Evolutionary conservation across 2,329 filamentous ascomycete species (phyloP), one percentile per base, ranked within the genome.

Genomic region (Phaeosphaeria sp.): DNA sequence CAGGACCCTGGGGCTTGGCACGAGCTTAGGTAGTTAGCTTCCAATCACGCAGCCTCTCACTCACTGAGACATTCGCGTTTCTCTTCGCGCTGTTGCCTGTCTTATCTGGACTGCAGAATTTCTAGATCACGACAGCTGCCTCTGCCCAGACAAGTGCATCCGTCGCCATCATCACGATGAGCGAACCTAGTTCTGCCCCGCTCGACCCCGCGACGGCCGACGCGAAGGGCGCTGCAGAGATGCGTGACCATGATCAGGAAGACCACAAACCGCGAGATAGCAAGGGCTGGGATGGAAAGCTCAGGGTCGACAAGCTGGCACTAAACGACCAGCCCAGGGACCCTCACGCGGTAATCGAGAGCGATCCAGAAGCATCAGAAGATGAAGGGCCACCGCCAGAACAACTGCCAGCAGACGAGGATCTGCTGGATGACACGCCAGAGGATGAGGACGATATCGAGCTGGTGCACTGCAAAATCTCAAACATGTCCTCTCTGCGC

Each of bases 311-410:
- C 60, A 88, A 88, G 69, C 89, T 86, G 72, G 84, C 88, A 1
- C 54, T 73, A 23, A 59, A 55, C 11, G 67, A 70, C 48, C 64
- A 67, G 21, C 65, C 66, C 7, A 59, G 56, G 39, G 70, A 74
- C 46, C 62, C 92, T 2, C 92, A 95, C 72, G 91, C 90, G 10
- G 58, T 65, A 42, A 59, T 69, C 3, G 78, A 96, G 51, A 90
- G 90, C 44, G 93, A 97, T 69, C 87, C 91, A 0, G 93, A 97
- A 55, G 92, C 94, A 73, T 95, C 91, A 17, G 93, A 91, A 65
- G 86, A 85, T 56, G 83, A 76, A 52, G 72, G 67, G 2, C 71
- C 72, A n/a, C 65, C 68, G n/a, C 69, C 72, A 25, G 74, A 77
- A 55, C 68, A 74, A 55, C 62, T 77, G 39, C 64, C 71, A 20